Conservation (phyloP, 1,284 basidiomycete genomes). For the Grifola frondosa region DNA sequence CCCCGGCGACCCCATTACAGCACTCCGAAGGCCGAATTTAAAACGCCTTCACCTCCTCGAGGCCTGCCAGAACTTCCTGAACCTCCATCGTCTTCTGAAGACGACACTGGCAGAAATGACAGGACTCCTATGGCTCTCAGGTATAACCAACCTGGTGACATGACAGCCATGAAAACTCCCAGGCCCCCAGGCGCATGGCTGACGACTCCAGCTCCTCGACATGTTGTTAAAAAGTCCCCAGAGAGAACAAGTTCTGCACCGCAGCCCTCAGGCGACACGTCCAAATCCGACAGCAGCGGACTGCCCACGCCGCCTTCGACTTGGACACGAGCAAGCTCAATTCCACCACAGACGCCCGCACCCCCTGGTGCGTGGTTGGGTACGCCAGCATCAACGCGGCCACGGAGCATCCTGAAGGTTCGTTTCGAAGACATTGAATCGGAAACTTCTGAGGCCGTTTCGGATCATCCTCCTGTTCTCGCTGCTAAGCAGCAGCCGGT, state of each 20-base stretch:
- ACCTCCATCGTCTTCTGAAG: conserved; percentile 56
- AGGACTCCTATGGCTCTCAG: conserved; percentile 26
- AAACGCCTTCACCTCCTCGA: conserved; percentile 61
- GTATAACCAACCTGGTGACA: conserved; percentile 22
- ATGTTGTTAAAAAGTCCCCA: conserved; percentile 14
- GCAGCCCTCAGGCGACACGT: conserved; percentile 17
- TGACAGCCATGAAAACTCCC: conserved; percentile 56
- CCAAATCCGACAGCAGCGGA: conserved; percentile 13
- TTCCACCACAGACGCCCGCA: conserved; percentile 58
- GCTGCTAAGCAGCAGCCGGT: conserved; percentile 13
- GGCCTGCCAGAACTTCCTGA: conserved; percentile 41
- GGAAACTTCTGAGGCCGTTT: conserved; percentile 35
- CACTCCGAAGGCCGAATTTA: conserved; percentile 47
- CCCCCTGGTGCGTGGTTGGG: conserved; percentile 69
- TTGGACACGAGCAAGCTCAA: conserved; percentile 30
- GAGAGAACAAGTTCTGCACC: conserved; percentile 22
- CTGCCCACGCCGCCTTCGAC: conserved; percentile 22
- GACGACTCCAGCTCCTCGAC: conserved; percentile 49
- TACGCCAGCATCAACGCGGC: conserved; percentile 51
- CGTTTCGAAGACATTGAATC: conserved; percentile 61
- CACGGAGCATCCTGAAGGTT: conserved; percentile 53
- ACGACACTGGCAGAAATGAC: conserved; percentile 35
- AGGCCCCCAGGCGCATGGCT: conserved; percentile 69
- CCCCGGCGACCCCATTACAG: conserved; percentile 44
- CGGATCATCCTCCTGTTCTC: conserved; percentile 22